A percentile compares a stretch with the other conserved stretches of the same genome.
Conservation (phyloP, 139 green algal species). For the Chlamydomonas sphaeroides region DNA sequence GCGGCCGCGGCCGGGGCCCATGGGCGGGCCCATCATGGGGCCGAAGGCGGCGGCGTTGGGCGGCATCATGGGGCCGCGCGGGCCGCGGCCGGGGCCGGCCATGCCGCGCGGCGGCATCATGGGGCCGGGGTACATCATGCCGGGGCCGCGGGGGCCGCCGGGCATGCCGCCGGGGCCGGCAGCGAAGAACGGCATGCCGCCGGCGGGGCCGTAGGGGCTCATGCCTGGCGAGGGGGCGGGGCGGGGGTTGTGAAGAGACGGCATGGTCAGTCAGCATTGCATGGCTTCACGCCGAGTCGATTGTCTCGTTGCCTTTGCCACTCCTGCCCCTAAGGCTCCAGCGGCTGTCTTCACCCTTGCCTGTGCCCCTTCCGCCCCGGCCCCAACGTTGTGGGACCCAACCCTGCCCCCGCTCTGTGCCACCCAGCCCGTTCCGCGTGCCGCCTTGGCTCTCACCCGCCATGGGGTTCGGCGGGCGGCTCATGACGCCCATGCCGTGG, state of each 20-base stretch:
- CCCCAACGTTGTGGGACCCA: too few species aligned
- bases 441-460: constrained; percentile 9
- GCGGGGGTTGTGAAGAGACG: too few species aligned
- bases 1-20: constrained; percentile 34
- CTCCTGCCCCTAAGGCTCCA: too few species aligned
- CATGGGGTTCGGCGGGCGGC: constrained; percentile 46
- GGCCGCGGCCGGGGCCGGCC: constrained; percentile 44
- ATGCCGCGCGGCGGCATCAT: constrained; percentile 52
- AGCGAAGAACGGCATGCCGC: constrained; percentile 58
- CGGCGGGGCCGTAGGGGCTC: constrained; percentile 40
- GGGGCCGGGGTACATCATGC: constrained; percentile 49
- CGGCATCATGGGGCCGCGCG: constrained; percentile 43
- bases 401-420: too few species aligned
- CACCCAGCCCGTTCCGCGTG: too few species aligned
- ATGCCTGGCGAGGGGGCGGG: constrained; percentile 52
- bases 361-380: too few species aligned
- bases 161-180: constrained; percentile 60
- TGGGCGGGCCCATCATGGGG: constrained; percentile 36
- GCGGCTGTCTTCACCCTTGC: too few species aligned
- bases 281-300: too few species aligned
- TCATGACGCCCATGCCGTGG: constrained; percentile 45
- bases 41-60: constrained; percentile 32
- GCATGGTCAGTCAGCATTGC: too few species aligned
- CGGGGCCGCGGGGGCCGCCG: constrained; percentile 47
- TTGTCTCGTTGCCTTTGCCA: too few species aligned